A percentile compares a stretch with the other conserved stretches of the same genome.
These are phyloP conservation scores for Candida wancherniae DNA, from an alignment of 805 yeast species.

Conservation along the genomic window DNA sequence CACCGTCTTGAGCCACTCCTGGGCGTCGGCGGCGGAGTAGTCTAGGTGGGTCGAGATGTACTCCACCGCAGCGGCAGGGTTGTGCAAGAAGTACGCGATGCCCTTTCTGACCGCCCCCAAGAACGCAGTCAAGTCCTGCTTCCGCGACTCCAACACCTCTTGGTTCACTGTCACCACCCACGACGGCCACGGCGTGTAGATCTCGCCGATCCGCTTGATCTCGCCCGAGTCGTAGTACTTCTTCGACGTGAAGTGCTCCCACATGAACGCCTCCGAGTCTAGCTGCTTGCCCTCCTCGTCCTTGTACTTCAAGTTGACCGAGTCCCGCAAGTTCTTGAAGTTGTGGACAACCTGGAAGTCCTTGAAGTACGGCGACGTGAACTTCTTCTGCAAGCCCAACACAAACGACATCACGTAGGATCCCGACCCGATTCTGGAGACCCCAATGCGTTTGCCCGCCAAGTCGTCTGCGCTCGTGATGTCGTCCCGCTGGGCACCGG, in stretches of 20 bases:
- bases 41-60: conserved; percentile 67
- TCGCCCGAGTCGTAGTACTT: conserved; percentile 76
- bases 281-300: conserved; percentile 29
- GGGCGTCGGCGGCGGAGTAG: conserved; percentile 72
- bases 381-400: conserved; percentile 57
- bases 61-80: conserved; percentile 61
- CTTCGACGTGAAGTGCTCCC: conserved; percentile 92
- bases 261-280: conserved; percentile 81
- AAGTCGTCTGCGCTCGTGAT: conserved; percentile 49
- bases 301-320: conserved; percentile 54
- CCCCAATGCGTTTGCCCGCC: conserved; percentile 63
- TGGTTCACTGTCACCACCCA: conserved; percentile 70
- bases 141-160: conserved; percentile 28
- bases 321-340: conserved; percentile 71
- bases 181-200: conserved; percentile 95
- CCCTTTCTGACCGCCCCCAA: conserved; percentile 60
- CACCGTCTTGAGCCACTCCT: conserved; percentile 79
- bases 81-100: conserved; percentile 53
- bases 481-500: conserved; percentile 61
- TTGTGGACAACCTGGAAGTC: conserved; percentile 57
- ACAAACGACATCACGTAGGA: conserved; percentile 90
- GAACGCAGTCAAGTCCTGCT: conserved; percentile 33
- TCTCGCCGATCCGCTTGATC: conserved; percentile 78
- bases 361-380: conserved; percentile 47
- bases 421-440: conserved; percentile 85